These are phyloP conservation scores for Zygosaccharomyces sapae DNA, from an alignment of 1,139 yeast species.

Conservation along the genomic window DNA sequence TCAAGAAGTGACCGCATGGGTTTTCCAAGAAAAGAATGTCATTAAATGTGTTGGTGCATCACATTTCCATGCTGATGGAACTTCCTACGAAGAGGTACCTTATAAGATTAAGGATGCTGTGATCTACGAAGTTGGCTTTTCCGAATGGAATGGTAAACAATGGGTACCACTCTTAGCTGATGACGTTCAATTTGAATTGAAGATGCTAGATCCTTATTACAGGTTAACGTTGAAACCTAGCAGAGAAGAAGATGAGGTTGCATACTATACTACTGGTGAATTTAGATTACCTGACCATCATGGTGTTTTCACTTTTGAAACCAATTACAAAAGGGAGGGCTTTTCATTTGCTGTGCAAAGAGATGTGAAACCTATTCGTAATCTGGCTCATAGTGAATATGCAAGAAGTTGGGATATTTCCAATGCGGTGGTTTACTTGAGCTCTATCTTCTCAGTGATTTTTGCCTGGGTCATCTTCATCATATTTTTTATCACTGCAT, in stretches of 20 bases:
- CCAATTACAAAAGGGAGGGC: slow-evolving; percentile 81
- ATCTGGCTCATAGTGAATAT: slow-evolving; percentile 93
- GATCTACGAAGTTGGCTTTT: slow-evolving; percentile 59
- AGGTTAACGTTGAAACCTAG: slow-evolving; percentile 56
- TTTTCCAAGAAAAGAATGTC: slow-evolving; percentile 64
- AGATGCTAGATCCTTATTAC: slow-evolving; percentile 93
- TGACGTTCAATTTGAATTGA: slow-evolving; percentile 76
- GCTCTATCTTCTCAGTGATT: slow-evolving; percentile 66
- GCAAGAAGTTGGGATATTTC: slow-evolving; percentile 90
- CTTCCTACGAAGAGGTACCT: slow-evolving; percentile 43
- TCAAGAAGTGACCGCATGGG: slow-evolving; percentile 66
- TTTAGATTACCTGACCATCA: slow-evolving; percentile 91
- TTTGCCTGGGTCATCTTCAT: slow-evolving; percentile 74
- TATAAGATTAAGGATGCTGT: slow-evolving; percentile 75
- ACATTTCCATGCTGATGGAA: slow-evolving; percentile 46
- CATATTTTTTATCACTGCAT: slow-evolving; percentile 46
- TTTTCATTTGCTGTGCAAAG: slow-evolving; percentile 61
- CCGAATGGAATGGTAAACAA: slow-evolving; percentile 53
- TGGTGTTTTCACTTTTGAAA: slow-evolving; percentile 87
- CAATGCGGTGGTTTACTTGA: slow-evolving; percentile 86
- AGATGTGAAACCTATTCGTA: slow-evolving; percentile 79
- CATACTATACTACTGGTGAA: slow-evolving; percentile 45
- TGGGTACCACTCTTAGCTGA: slow-evolving; percentile 67
- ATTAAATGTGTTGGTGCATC: slow-evolving; percentile 52
- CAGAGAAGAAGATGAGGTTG: slow-evolving; percentile 27